Base-by-base conservation (phyloP, 768 basidiomycete genomes). In the Trametes punicea region DNA sequence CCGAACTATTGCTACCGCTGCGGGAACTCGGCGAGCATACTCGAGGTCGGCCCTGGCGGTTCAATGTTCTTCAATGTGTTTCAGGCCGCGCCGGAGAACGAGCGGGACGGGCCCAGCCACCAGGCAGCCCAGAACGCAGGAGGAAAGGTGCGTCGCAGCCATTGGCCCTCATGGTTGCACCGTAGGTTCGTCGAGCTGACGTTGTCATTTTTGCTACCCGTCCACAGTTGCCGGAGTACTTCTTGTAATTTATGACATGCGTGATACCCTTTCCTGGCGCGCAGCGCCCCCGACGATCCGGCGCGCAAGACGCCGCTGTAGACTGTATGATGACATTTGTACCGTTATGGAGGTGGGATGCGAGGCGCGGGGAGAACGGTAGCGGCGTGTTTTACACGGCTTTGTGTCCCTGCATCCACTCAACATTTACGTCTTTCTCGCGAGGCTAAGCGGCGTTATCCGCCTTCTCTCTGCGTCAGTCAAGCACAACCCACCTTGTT, bases 1-100 rank as follows among this genome's bases (percentile, higher is more conserved):
- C 96, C 96, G 34, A 99, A 99, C 69, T 98, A 98, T 68, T 98
- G 96, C 71, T 98, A 98, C 73, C 85, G 97, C 40, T 98, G 97
- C 68, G 97, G 97, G 33, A 99, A 99, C 73, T 89, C 89, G 51
- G 97, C 97, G 21, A 93, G 90, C 64, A 96, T 98, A 64, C 76
- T 98, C 56, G 96, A 98, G 74, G 91, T 99, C 36, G 90, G 92
- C 0, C 96, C 95, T 4, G 90, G 85, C 6, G 92, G 85, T 40
- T 75, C 75, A 16, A 88, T 90, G 81, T 92, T 88, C 71, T 98
- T 98, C 72, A 99, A 98, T 64, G 97, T 98, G 31, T 98, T 99
- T 69, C 92, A 95, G 61, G 97, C 97, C 3, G 97, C 97, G 1
- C 97, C 97, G 4, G 97, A 99, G 73, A 99, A 99, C 69, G 97